These are phyloP conservation scores for Candida sphagnicola DNA, from an alignment of 805 yeast species.

Conservation along the genomic window DNA sequence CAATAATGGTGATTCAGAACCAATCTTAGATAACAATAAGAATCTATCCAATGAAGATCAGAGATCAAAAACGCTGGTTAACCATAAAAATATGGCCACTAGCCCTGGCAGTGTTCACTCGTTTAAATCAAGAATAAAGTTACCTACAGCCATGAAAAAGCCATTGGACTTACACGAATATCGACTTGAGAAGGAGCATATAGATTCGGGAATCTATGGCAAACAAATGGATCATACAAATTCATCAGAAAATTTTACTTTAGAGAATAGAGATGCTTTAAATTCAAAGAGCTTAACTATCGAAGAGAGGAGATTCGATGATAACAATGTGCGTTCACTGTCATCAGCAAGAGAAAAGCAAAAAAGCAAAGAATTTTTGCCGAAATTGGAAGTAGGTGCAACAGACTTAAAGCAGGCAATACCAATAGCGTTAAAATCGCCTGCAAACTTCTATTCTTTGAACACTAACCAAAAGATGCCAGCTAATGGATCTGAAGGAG, in stretches of 20 bases:
- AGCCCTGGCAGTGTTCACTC: slow-evolving; percentile 16
- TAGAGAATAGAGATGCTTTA: too few relatives aligned
- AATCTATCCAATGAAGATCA: slow-evolving; percentile 15
- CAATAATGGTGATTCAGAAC: background rate
- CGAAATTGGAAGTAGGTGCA: background rate
- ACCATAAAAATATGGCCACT: background rate
- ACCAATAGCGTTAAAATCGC: background rate
- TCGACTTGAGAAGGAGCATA: slow-evolving; percentile 1
- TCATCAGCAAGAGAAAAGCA: background rate
- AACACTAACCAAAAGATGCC: background rate
- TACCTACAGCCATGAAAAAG: slow-evolving; percentile 25
- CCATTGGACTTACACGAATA: slow-evolving; percentile 8
- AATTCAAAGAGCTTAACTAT: too few relatives aligned
- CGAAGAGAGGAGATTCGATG: too few relatives aligned
- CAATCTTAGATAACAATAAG: slow-evolving; percentile 3
- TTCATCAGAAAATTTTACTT: too few relatives aligned
- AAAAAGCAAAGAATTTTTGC: background rate
- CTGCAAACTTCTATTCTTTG: background rate
- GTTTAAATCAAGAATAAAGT: slow-evolving; percentile 29
- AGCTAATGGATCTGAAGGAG: too few relatives aligned
- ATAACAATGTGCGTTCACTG: too few relatives aligned
- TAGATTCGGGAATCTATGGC: background rate
- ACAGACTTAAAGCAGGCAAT: background rate
- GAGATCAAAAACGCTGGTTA: slow-evolving; percentile 6
- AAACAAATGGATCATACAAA: background rate